Base-by-base conservation (phyloP, 164 flowering plant genomes). In the Nymphaea thermarum region DNA sequence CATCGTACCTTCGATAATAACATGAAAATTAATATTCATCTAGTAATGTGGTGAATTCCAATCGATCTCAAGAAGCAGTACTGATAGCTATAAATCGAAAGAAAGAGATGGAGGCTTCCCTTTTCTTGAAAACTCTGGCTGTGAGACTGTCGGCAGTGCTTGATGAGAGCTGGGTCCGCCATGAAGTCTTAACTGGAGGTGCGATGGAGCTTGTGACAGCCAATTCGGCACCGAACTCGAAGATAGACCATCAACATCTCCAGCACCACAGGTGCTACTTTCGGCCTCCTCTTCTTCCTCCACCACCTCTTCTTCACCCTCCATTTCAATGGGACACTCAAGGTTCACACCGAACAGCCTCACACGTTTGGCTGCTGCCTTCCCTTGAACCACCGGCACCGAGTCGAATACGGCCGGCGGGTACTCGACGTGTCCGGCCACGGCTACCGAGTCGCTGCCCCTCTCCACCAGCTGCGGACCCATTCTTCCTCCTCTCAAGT, bases 281-380 rank as follows among this genome's bases (percentile, higher is more conserved):
- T 51, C 57, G 8, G 12, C 14, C 57, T 51, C 15, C 57, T 51
- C 57, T 51, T 51, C 64, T 62, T 17, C 64, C 64, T 17, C 64
- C 12, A 62, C 64, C 17, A 62, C 64, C n/a, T 62, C 57, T 8
- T 5, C 57, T 15, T 62, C 64, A 11, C 64, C 64, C 64, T 62
- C 72, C 36, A 77, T 82, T 18, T 80, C 66, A 4, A 75, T 80
- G 65, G 92, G 88, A 69, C 93, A 90, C 14, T 88, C 98, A 82
- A 93, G 81, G 81, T 88, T 88, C 43, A 90, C 98, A 0, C 98
- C 98, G 65, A 93, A 93, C 65, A 93, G 80, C 85, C 98, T 82
- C 4, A 89, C 71, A 63, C 85, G 69, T 78, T 86, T 88, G 4
- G 82, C 82, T 43, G 85, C 86, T 6, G 84, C 80, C 62, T 81